phyloP scores from a whole-genome alignment of 2,329 filamentous ascomycete species.

The Clarireedia sp. region DNA sequence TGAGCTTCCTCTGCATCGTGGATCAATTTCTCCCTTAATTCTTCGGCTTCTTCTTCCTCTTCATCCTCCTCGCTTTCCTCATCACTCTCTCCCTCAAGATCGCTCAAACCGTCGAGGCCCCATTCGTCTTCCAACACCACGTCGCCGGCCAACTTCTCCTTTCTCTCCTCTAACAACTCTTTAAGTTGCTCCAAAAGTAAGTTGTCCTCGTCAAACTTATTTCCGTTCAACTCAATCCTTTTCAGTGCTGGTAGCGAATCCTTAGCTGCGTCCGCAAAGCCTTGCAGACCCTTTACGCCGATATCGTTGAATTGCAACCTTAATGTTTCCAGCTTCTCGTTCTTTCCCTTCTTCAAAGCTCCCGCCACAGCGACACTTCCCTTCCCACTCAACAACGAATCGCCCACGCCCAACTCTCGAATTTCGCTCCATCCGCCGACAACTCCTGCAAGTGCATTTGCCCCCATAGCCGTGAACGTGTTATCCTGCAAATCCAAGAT shows the following conservation, averaged over 20 bases:
- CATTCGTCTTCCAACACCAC: slow-evolving; percentile 68
- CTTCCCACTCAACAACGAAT: slow-evolving; percentile 74
- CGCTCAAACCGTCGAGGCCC: slow-evolving; percentile 79
- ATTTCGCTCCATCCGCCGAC: slow-evolving; percentile 67
- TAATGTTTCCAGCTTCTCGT: slow-evolving; percentile 70
- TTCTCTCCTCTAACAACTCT: slow-evolving; percentile 66
- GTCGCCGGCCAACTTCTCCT: slow-evolving; percentile 62
- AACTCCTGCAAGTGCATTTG: slow-evolving; percentile 68
- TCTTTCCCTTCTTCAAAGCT: slow-evolving; percentile 67
- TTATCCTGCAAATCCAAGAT: slow-evolving; percentile 94
- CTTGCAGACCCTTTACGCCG: slow-evolving; percentile 64
- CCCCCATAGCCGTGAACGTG: slow-evolving; percentile 80
- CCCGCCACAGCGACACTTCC: slow-evolving; percentile 67
- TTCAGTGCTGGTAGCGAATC: slow-evolving; percentile 65
- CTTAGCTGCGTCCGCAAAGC: slow-evolving; percentile 60
- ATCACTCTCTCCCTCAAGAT: slow-evolving; percentile 67
- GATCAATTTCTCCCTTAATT: slow-evolving; percentile 60
- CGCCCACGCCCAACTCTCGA: slow-evolving; percentile 78
- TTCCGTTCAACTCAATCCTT: slow-evolving; percentile 90
- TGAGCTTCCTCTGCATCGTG: slow-evolving; percentile 66
- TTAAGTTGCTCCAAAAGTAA: slow-evolving; percentile 59
- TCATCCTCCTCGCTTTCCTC: slow-evolving; percentile 62
- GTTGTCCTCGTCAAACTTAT: slow-evolving; percentile 87
- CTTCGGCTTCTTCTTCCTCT: slow-evolving; percentile 47
- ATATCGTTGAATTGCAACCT: slow-evolving; percentile 94